Base-by-base conservation (phyloP, 495 filamentous ascomycete species). In the Aspergillus indologenus region DNA sequence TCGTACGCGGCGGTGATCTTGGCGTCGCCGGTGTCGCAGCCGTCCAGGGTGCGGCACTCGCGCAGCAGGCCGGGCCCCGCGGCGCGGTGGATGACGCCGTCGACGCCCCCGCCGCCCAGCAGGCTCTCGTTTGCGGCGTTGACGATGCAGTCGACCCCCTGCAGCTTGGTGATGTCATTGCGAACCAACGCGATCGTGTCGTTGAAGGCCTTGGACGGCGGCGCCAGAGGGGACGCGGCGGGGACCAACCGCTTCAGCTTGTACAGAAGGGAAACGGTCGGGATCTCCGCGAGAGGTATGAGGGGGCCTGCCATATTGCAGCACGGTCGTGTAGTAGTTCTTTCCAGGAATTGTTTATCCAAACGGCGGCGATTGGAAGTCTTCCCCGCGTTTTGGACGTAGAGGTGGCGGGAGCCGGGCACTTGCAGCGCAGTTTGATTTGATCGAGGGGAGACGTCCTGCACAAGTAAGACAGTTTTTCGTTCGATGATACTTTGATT, bases 81-180 rank as follows among this genome's bases (percentile, higher is more conserved):
- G 24, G 88, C 90, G 34, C 81, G 71, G 70, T 98, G 94, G 64
- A 98, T 96, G 21, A 90, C 91, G 19, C 87, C 89, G 59, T 91
- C 89, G 21, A 97, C 91, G 40, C 93, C 94, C 17, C 91, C 90
- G 45, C 94, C 94, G 50, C 91, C 89, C 3, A 89, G 78, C 0
- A 98, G 81, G 8, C 81, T 85, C 18, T 74, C 71, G 68, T 97
- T 97, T 20, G 94, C 92, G 11, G 94, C 93, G 71, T 98, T 97
- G 66, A 97, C 92, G 64, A 97, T 96, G 58, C 86, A 87, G 63
- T 90, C 90, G 31, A 92, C 83, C 4, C 44, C 58, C 45, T 79
- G 70, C 17, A 98, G 83, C 14, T 76, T 87, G 15, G 92, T 96
- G 72, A 98, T 96, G 70, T 96, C 92, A 49, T 82, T 79, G 54